These are phyloP conservation scores for Ceratobasidium papillatum DNA, from an alignment of 1,284 basidiomycete species.

Conservation along the genomic window DNA sequence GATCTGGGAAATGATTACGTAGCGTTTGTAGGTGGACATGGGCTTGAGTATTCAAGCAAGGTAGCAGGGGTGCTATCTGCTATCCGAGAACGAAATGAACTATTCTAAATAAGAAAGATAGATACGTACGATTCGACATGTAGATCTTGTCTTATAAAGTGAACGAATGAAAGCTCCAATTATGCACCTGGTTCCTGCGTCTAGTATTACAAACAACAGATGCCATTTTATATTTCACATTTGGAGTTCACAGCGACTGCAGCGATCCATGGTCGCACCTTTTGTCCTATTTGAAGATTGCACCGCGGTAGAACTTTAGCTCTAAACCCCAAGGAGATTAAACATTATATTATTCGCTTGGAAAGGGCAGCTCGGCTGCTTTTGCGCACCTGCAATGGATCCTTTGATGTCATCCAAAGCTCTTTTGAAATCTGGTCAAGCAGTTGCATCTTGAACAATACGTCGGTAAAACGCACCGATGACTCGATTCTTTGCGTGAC, in stretches of 20 bases:
- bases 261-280: no score
- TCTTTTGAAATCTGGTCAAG: constrained; percentile 53
- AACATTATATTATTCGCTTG: neutral
- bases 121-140: no score
- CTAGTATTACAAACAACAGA: no score
- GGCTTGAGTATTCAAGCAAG: constrained; percentile 26
- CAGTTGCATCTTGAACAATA: neutral
- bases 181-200: no score
- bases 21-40: constrained; percentile 31
- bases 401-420: constrained; percentile 79
- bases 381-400: constrained; percentile 70
- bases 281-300: constrained; percentile 4
- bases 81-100: neutral
- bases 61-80: constrained; percentile 21
- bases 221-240: no score
- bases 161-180: no score
- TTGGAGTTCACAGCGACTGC: no score
- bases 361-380: neutral
- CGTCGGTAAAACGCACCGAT: constrained; percentile 57
- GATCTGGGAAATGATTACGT: constrained; percentile 9
- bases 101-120: neutral
- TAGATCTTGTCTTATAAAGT: no score
- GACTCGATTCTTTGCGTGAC: constrained; percentile 54
- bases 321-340: neutral
- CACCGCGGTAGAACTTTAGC: constrained; percentile 25